Percentiles rank a stretch among this genome's conserved stretches.
These are phyloP conservation scores for Papiliotrema laurentii DNA, from an alignment of 1,284 basidiomycete genomes.

Conservation along the genomic window DNA sequence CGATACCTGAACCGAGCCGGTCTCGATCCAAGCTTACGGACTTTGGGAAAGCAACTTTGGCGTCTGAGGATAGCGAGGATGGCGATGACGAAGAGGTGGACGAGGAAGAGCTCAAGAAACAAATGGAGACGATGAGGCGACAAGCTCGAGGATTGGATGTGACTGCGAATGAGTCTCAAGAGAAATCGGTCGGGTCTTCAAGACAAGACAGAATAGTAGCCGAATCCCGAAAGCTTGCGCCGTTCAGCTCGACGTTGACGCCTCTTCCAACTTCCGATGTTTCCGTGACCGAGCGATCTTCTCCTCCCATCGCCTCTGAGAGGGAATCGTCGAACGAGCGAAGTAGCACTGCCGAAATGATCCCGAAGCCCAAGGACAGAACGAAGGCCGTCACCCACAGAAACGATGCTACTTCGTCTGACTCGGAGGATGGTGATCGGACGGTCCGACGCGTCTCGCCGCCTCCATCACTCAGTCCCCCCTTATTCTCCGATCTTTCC, in stretches of 20 bases:
- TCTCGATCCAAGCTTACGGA: no score
- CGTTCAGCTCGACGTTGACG: slow-evolving; percentile 15
- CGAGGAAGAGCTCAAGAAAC: slow-evolving; percentile 5
- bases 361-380: no score
- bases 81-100: slow-evolving; percentile 11
- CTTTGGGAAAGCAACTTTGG: no score
- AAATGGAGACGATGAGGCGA: slow-evolving; percentile 19
- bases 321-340: no score
- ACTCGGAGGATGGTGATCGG: slow-evolving; percentile 10
- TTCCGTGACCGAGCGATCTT: no score
- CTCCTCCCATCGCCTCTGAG: no score
- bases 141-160: slow-evolving; percentile 12
- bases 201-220: background rate
- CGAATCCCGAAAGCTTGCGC: background rate
- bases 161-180: background rate
- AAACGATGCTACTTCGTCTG: slow-evolving; percentile 8
- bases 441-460: background rate
- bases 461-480: no score
- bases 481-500: no score
- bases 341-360: no score
- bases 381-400: no score
- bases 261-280: slow-evolving; percentile 11
- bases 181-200: background rate
- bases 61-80: slow-evolving; percentile 10
- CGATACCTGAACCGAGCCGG: no score